These are phyloP conservation scores for Sordariomycetes sp. DNA, from an alignment of 2,329 filamentous ascomycete species.

Conservation along the genomic window DNA sequence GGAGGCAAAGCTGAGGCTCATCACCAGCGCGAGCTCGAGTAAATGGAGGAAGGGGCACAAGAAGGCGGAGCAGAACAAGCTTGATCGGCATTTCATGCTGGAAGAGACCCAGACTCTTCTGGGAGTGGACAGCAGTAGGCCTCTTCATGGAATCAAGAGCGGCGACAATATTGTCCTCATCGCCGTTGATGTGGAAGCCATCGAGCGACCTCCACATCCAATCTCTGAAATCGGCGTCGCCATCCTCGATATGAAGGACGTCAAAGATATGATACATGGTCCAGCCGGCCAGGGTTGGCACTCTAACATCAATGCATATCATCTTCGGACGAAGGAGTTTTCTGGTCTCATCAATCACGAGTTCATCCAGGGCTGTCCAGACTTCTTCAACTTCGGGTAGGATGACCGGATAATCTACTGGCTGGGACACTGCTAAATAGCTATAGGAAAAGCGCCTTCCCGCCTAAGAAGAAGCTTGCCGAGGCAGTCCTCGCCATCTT, in stretches of 20 bases:
- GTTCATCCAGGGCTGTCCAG: conserved; percentile 66
- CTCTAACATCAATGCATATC: conserved; percentile 54
- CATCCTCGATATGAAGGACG: conserved; percentile 59
- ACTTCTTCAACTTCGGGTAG: conserved; percentile 67
- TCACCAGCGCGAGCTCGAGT: conserved; percentile 9
- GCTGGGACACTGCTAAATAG: background rate
- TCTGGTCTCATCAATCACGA: conserved; percentile 53
- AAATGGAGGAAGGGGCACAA: conserved; percentile 19
- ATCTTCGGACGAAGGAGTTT: conserved; percentile 70
- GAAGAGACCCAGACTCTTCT: conserved; percentile 62
- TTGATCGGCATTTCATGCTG: conserved; percentile 42
- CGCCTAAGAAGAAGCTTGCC: conserved; percentile 21
- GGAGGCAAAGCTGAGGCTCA: background rate
- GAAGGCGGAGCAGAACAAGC: conserved; percentile 38
- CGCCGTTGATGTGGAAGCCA: conserved; percentile 74
- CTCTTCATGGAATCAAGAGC: background rate
- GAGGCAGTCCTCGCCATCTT: conserved; percentile 27
- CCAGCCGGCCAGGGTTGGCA: conserved; percentile 57
- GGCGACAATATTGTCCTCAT: conserved; percentile 49
- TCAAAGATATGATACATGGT: conserved; percentile 50
- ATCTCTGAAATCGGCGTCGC: conserved; percentile 85
- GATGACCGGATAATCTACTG: conserved; percentile 9
- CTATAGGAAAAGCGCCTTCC: conserved; percentile 31
- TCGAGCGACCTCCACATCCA: conserved; percentile 54
- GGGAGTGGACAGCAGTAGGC: conserved; percentile 37